Base-by-base conservation (phyloP, 2,329 filamentous ascomycete genomes). In the Byssothecium circinans region DNA sequence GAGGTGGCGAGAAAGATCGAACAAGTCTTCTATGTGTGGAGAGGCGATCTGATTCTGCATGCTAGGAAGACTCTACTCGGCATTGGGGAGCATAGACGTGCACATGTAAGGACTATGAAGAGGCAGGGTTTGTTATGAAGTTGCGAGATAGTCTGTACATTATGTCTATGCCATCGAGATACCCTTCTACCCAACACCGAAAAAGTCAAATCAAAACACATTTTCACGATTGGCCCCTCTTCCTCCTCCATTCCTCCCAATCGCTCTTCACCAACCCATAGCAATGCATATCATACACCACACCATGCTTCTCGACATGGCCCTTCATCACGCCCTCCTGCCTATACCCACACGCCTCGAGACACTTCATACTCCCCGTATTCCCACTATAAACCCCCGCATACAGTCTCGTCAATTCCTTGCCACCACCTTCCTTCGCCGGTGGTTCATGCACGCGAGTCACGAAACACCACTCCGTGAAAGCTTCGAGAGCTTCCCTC, bases 291-390 rank as follows among this genome's bases (percentile, higher is more conserved):
- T 69, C 70, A 43, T 43, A 44, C 3, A 67, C 50, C 39, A 58
- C 50, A 0, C 71, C 73, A 44, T 64, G 42, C 62, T 73, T 75
- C 48, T 59, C 61, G 12, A 62, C 52, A 45, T 65, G 58, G 6
- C 58, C 64, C 58, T 60, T 69, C 53, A 68, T 45, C 20, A 65
- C 56, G 1, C 72, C 73, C 52, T 75, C 74, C 17, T 45, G 39
- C 23, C 36, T 43, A 55, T 70, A 76, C 8, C 73, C 73, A 47
- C 62, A 65, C 58, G 69, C 72, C 47, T 68, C 52, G n/a, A 39
- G 20, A 39, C 11, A 39, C 20, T 39, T 23, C 53, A 61, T 64
- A 49, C 71, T 74, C 6, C 48, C 70, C 15, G 37, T 17, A 52
- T 76, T 75, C 8, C 48, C 57, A n/a, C 51, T 52, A 29, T 57